These are phyloP conservation scores for Leccinum arenicola DNA, from an alignment of 768 basidiomycete genomes.

Conservation along the genomic window DNA sequence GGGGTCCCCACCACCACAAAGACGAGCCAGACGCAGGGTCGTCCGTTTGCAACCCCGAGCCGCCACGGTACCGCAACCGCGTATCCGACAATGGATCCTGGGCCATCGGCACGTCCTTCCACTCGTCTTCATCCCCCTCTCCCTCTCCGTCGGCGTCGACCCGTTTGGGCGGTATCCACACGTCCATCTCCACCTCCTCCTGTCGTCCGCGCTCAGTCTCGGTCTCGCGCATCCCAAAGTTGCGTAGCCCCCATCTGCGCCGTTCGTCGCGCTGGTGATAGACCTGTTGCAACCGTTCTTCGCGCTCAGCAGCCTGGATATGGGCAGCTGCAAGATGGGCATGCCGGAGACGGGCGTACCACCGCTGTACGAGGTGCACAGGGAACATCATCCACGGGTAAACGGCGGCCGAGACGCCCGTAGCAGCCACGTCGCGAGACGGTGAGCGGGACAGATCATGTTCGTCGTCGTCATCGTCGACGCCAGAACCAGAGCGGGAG, in stretches of 20 bases:
- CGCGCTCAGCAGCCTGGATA: conserved; percentile 66
- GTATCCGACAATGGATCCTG: neutral
- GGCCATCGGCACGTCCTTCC: conserved; percentile 8
- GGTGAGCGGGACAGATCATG: neutral
- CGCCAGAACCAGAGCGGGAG: neutral
- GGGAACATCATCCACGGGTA: conserved; percentile 7
- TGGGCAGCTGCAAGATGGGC: conserved; percentile 70
- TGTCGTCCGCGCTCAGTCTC: conserved; percentile 32
- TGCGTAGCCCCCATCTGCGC: conserved; percentile 72
- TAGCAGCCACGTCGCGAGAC: conserved; percentile 8
- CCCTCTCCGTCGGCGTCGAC: neutral
- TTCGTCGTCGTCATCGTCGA: neutral
- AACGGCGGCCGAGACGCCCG: neutral
- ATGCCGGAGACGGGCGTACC: conserved; percentile 61
- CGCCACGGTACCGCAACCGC: conserved; percentile 10
- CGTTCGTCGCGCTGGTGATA: conserved; percentile 39
- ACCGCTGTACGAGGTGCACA: conserved; percentile 41
- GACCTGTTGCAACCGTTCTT: conserved; percentile 62
- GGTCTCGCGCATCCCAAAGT: conserved; percentile 48
- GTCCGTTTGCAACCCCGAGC: neutral
- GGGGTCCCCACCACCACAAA: conserved; percentile 80
- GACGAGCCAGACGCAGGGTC: conserved; percentile 33
- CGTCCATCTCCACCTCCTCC: conserved; percentile 13
- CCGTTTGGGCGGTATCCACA: neutral
- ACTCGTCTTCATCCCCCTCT: conserved; percentile 26